Conservation (phyloP, 768 basidiomycete genomes). For the Asterophora parasitica region DNA sequence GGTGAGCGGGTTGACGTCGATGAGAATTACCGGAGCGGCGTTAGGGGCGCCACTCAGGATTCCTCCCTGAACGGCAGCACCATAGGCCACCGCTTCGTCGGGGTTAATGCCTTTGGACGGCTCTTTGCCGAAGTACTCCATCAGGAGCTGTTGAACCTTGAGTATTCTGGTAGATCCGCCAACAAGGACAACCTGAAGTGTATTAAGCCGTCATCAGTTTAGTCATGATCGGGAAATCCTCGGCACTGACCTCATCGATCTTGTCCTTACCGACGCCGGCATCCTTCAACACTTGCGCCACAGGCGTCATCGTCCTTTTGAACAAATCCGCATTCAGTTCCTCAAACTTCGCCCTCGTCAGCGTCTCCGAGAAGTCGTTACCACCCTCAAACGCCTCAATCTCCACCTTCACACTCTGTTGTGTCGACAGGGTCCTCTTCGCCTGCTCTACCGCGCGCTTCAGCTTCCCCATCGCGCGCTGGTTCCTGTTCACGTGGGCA, state of each 20-base stretch:
- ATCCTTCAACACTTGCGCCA: constrained; percentile 80
- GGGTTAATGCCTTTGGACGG: constrained; percentile 66
- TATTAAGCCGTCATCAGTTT: background rate
- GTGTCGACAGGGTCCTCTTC: constrained; percentile 59
- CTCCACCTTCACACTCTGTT: constrained; percentile 49
- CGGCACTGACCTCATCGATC: constrained; percentile 52
- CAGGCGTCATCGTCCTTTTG: constrained; percentile 81
- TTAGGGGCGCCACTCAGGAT: constrained; percentile 59
- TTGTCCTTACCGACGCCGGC: constrained; percentile 75
- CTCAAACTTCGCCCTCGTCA: constrained; percentile 83
- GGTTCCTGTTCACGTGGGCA: constrained; percentile 52
- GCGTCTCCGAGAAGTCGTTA: constrained; percentile 74
- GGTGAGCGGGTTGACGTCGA: constrained; percentile 54
- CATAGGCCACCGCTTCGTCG: constrained; percentile 71
- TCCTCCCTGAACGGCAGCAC: constrained; percentile 66
- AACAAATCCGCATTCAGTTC: constrained; percentile 82
- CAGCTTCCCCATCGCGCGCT: constrained; percentile 64
- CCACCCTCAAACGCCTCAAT: constrained; percentile 68
- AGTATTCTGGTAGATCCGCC: constrained; percentile 75
- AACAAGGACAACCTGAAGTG: constrained; percentile 41
- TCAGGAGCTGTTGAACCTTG: constrained; percentile 59
- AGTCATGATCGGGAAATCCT: background rate
- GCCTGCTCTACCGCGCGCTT: constrained; percentile 71
- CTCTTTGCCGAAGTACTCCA: constrained; percentile 66
- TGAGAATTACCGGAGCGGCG: constrained; percentile 46